These are phyloP conservation scores for Dioscorea alata DNA, from an alignment of 106 monocot genomes.

Conservation along the genomic window DNA sequence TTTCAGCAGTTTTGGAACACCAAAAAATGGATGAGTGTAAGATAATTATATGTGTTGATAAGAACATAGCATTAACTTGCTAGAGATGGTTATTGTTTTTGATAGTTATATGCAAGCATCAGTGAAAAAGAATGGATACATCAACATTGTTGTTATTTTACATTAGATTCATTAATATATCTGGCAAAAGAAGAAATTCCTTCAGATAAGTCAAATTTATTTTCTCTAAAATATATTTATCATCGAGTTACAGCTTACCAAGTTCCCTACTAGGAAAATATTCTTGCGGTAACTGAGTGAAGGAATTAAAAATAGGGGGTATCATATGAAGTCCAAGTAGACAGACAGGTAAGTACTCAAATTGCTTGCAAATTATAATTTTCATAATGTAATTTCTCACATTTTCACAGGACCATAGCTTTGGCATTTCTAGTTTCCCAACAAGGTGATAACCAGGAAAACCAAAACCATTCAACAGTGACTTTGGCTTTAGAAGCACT, in stretches of 20 bases:
- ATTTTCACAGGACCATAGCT: constrained; percentile 94
- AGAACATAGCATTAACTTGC: no score
- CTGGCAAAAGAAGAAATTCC: neutral
- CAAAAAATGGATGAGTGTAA: no score
- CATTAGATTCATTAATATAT: no score
- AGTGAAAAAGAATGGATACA: no score
- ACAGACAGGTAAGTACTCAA: no score
- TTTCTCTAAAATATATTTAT: no score
- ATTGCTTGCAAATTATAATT: neutral
- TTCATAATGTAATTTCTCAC: constrained; percentile 27
- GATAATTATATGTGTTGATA: no score
- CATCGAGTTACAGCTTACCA: no score
- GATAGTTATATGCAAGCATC: no score
- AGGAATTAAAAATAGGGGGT: neutral
- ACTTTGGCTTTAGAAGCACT: constrained; percentile 39
- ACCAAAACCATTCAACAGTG: constrained; percentile 35
- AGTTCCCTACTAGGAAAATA: neutral
- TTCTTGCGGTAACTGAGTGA: neutral
- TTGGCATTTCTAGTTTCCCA: constrained; percentile 74
- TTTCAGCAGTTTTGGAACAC: no score
- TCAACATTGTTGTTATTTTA: no score
- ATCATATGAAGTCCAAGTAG: neutral
- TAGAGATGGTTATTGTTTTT: no score
- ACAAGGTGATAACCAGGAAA: constrained; percentile 59
- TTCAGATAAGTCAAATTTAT: neutral